phyloP scores from a whole-genome alignment of 2,329 filamentous ascomycete genomes.

The Sporothrix globosa region DNA sequence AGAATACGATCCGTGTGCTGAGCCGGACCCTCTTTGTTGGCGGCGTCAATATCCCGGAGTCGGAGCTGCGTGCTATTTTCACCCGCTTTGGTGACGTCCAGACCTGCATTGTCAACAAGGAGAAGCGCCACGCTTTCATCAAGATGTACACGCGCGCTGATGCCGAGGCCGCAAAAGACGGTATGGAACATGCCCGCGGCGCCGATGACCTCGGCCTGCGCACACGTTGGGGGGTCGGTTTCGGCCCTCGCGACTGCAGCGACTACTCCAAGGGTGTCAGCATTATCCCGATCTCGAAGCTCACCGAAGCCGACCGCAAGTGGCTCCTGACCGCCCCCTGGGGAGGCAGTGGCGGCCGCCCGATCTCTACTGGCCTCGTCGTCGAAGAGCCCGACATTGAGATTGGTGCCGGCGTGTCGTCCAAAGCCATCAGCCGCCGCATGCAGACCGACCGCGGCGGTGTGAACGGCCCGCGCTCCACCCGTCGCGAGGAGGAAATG shows the following conservation, averaged over 20 bases:
- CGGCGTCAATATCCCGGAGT: constrained; percentile 84
- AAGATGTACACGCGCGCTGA: constrained; percentile 94
- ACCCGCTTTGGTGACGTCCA: constrained; percentile 83
- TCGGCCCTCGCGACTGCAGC: constrained; percentile 94
- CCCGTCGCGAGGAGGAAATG: constrained; percentile 47
- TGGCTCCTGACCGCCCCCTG: constrained; percentile 95
- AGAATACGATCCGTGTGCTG: constrained; percentile 84
- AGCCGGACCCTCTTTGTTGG: constrained; percentile 96
- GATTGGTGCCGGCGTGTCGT: constrained; percentile 95
- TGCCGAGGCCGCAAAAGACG: constrained; percentile 79
- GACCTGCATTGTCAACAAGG: constrained; percentile 96
- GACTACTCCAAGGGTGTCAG: constrained; percentile 93
- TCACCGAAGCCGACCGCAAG: constrained; percentile 95
- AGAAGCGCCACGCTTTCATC: constrained; percentile 97
- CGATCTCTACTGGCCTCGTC: constrained; percentile 80
- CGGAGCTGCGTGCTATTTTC: constrained; percentile 81
- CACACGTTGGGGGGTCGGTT: constrained; percentile 97
- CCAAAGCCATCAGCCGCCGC: constrained; percentile 76
- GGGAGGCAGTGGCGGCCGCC: constrained; percentile 83
- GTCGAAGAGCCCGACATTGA: constrained; percentile 98
- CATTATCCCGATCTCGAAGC: constrained; percentile 85
- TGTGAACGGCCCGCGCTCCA: constrained; percentile 66
- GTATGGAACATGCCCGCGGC: constrained; percentile 75
- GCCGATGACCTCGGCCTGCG: constrained; percentile 71
- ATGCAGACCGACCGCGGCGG: constrained; percentile 71